Evolutionary conservation across 306 rosid species (phyloP), one percentile per base, ranked within the genome.

Genomic region (Acacia crassicarpa): DNA sequence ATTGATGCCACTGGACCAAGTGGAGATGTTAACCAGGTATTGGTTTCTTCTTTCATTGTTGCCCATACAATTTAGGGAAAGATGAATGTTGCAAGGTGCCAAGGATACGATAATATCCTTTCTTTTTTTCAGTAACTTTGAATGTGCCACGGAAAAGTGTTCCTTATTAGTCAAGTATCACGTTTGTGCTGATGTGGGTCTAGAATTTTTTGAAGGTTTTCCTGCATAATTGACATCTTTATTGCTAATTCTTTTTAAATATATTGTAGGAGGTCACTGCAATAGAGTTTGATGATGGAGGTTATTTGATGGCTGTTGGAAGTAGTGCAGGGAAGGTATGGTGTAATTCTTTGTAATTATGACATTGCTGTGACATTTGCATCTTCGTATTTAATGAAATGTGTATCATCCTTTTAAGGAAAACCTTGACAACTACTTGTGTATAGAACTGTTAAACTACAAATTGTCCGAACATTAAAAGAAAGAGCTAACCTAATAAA

Each of bases 321-420:
- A 95, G 91, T 85, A 92, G 98, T 85, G 88, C 87, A 30, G 99
- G 99, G 83, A 91, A 95, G 98, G 99, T 95, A 89, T 33, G 70
- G 11, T 83, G 75, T 40, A 78, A 40, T 78, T 65, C 32, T 32
- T 17, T 78, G 46, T 45, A 38, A 9, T 51, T 33, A 40, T 75
- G 48, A 74, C 19, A 11, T 83, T 73, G 71, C 7, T 40, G 76
- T 20, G 27, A 40, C 15, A 33, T 30, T 17, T 27, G 75, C 35
- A 8, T 56, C 2, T 22, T 45, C 7, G 22, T 38, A 58, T 58
- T 80, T 67, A 63, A 38, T 72, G 67, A 27, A 13, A 62, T 62
- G 0, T 25, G 40, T 25, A 27, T 27, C 53, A 16, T 45, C 32
- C 32, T 68, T 68, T n/a, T 68, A 43, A 4, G 8, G 38, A 12